A percentile compares a stretch with the other conserved stretches of the same genome.
phyloP scores from a whole-genome alignment of 345 rosid genomes.

The Eucalyptus pumila region DNA sequence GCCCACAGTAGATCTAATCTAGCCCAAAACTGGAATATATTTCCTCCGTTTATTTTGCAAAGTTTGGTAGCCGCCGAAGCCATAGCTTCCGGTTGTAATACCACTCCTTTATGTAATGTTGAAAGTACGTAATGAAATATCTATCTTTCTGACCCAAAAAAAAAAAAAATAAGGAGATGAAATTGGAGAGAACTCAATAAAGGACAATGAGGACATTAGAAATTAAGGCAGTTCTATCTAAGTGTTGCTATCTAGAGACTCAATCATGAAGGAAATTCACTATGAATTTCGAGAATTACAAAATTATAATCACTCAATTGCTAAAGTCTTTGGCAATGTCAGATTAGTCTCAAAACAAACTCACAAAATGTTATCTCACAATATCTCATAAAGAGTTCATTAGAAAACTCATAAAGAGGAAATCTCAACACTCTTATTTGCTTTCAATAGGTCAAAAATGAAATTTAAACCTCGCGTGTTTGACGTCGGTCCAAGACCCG shows the following conservation, averaged over 20 bases:
- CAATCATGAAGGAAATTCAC: neutral
- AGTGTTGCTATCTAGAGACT: neutral
- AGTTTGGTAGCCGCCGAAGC: no score
- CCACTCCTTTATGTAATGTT: no score
- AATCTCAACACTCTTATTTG: neutral
- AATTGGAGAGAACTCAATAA: no score
- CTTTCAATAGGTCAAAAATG: neutral
- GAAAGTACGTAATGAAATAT: no score
- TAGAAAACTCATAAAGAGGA: neutral
- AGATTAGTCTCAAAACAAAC: neutral
- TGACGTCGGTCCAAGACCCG: neutral
- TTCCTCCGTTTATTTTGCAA: no score
- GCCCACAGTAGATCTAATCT: no score
- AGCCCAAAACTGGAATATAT: no score
- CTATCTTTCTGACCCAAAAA: no score
- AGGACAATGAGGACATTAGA: neutral
- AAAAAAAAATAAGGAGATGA: no score
- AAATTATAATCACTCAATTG: neutral
- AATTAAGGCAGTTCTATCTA: neutral
- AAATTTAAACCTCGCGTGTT: neutral
- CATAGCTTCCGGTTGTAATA: no score
- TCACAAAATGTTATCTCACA: neutral
- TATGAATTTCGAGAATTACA: no score
- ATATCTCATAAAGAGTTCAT: neutral
- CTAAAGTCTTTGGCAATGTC: neutral